Conservation (phyloP, 1,284 basidiomycete genomes). For the Entoloma clypeatum region DNA sequence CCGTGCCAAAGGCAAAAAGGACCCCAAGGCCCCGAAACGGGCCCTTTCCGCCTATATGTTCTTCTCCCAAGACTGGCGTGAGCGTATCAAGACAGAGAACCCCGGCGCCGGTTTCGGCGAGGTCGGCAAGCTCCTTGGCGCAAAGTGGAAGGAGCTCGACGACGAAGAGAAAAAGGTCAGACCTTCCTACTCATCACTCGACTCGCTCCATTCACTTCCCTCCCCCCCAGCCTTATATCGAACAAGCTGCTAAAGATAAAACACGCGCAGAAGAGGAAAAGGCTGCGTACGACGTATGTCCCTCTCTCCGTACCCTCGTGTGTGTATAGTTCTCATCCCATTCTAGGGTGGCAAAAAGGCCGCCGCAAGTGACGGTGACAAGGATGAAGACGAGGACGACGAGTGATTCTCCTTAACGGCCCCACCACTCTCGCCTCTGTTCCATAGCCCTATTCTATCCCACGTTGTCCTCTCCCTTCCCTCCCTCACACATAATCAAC, state of each 20-base stretch:
- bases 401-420: background rate
- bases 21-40: constrained; percentile 83
- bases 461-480: no score
- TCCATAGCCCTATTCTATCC: no score
- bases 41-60: constrained; percentile 98
- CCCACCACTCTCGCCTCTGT: background rate
- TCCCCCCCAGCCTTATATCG: constrained; percentile 78
- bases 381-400: constrained; percentile 47
- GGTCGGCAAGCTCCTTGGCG: constrained; percentile 83
- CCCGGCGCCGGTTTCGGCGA: constrained; percentile 92
- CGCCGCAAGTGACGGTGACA: constrained; percentile 55
- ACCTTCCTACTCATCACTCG: constrained; percentile 3
- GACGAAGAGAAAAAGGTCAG: constrained; percentile 82
- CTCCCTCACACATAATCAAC: no score
- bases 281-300: constrained; percentile 64
- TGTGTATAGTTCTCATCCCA: background rate
- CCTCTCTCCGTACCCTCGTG: background rate
- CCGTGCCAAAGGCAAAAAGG: constrained; percentile 66
- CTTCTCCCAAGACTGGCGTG: constrained; percentile 95
- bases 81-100: constrained; percentile 93
- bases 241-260: constrained; percentile 87
- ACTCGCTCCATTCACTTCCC: constrained; percentile 4
- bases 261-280: constrained; percentile 80
- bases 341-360: constrained; percentile 44
- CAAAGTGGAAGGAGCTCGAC: constrained; percentile 87